A percentile compares a stretch with the other conserved stretches of the same genome.
Evolutionary conservation across 2,329 filamentous ascomycete species (phyloP).

Genomic region (Colletotrichum brevisporum): DNA sequence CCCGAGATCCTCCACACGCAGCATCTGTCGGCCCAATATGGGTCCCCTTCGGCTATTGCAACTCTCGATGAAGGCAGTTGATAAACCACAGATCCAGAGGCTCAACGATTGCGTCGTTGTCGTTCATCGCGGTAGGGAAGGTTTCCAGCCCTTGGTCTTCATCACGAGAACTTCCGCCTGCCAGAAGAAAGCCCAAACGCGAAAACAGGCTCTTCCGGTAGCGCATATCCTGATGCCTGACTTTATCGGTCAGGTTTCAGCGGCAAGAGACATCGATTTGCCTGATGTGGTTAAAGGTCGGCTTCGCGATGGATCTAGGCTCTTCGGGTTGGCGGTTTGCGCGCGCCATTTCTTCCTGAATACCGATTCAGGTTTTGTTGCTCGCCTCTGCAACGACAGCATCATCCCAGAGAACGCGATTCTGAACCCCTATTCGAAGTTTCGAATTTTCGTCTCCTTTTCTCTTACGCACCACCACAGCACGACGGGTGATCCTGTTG

Average conservation of each 20-base stretch:
- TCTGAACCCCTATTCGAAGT: background rate
- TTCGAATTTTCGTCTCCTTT: background rate
- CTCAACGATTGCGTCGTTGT: constrained; percentile 30
- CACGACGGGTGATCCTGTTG: too few relatives aligned
- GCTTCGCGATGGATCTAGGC: background rate
- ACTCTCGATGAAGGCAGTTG: constrained; percentile 37
- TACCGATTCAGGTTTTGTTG: too few relatives aligned
- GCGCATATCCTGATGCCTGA: too few relatives aligned
- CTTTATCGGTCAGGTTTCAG: too few relatives aligned
- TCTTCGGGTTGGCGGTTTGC: constrained; percentile 7
- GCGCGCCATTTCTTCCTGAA: constrained; percentile 16
- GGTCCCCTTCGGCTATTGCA: constrained; percentile 35
- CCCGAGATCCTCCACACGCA: constrained; percentile 31
- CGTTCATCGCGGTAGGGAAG: too few relatives aligned
- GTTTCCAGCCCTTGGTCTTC: too few relatives aligned
- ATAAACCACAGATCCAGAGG: constrained; percentile 36
- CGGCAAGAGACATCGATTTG: too few relatives aligned
- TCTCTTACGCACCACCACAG: too few relatives aligned
- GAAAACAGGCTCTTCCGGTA: too few relatives aligned
- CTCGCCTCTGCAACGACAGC: too few relatives aligned
- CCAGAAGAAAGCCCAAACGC: too few relatives aligned
- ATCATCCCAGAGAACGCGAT: constrained; percentile 3
- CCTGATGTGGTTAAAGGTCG: constrained; percentile 17
- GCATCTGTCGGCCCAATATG: constrained; percentile 31
- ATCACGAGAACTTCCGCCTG: too few relatives aligned